Base-by-base conservation (phyloP, 1,284 basidiomycete genomes). In the Trichosporon ovoides region DNA sequence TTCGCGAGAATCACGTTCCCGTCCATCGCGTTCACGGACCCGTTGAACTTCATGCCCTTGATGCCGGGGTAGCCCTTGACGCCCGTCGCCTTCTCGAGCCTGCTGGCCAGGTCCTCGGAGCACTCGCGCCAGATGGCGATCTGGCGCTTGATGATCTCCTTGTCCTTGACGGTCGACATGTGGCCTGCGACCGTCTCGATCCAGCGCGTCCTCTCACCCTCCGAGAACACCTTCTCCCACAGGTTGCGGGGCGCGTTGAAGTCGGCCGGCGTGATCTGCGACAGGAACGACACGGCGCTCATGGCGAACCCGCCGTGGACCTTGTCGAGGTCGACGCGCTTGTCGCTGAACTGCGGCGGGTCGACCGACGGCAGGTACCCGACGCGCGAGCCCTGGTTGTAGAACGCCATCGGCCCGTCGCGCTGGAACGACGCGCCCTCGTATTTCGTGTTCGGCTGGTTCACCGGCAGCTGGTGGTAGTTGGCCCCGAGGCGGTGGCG, bases 401-500 rank as follows among this genome's bases (percentile, higher is more conserved):
- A 71, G 78, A 86, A 85, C 1, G 85, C 81, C 79, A 81, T 83
- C 59, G 66, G 60, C 56, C 80, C 81, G 56, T 80, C 79, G 31
- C 80, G 75, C 69, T 81, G 91, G 87, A 93, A 94, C 84, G 93
- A 94, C 58, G 84, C 83, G 49, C 89, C 79, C 13, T 62, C 49
- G 66, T 69, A 73, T 3, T 86, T 84, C 46, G 78, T 81, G 57
- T 87, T 70, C 1, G 90, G 87, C 12, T 83, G 81, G 74, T 97
- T 96, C 72, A 94, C 87, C 2, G 92, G 92, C 18, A 97, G 80
- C 73, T 95, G 90, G 70, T 86, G 78, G 80, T 95, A 94, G 82
- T 96, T 96, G 60, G 77, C 61, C 16, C 71, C 69, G 60, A 75
- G 67, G 35, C 77, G 86, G 80, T 93, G 87, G 61, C 91, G 85